Conservation (phyloP, 306 rosid species). For the Quercus variabilis region DNA sequence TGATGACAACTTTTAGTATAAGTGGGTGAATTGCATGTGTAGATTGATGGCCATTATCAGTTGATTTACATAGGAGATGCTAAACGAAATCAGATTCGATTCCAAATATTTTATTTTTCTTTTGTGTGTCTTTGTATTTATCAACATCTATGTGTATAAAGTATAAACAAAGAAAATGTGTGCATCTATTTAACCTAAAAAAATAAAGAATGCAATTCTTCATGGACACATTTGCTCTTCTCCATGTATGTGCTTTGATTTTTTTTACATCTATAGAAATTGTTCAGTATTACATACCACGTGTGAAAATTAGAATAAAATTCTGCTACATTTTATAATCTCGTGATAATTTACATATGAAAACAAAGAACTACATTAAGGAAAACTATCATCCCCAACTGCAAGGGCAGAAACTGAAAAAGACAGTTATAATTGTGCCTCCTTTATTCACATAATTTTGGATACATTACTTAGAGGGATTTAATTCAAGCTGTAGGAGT, state of each 20-base stretch:
- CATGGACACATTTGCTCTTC: neutral
- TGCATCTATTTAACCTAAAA: neutral
- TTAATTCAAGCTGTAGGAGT: no score
- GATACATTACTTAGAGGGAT: no score
- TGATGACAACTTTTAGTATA: conserved; percentile 4
- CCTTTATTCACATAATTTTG: no score
- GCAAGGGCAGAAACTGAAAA: no score
- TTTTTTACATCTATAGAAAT: neutral
- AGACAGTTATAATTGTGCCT: no score
- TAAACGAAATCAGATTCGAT: neutral
- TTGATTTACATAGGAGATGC: neutral
- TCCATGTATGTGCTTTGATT: neutral
- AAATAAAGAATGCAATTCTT: neutral
- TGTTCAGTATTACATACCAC: neutral
- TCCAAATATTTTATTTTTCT: neutral
- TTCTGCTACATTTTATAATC: neutral
- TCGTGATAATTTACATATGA: no score
- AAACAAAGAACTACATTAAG: no score
- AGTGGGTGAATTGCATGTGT: neutral
- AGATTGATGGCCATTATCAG: neutral
- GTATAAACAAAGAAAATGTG: neutral
- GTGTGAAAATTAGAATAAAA: neutral
- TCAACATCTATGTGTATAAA: neutral
- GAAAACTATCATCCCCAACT: no score
- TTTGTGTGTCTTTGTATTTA: neutral